Base-by-base conservation (phyloP, 495 filamentous ascomycete genomes). In the Daldinia childiae region DNA sequence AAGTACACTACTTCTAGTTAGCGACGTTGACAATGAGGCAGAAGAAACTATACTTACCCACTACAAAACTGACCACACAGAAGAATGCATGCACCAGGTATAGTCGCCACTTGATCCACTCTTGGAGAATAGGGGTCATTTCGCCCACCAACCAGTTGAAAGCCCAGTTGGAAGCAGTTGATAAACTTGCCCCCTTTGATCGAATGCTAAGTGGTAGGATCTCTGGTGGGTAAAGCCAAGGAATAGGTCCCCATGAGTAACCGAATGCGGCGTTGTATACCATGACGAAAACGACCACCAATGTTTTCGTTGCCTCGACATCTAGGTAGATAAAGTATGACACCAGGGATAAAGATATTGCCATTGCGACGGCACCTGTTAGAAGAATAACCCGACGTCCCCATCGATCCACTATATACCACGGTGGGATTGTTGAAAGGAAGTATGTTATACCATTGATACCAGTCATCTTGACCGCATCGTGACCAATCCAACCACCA, bases 251-350 rank as follows among this genome's bases (percentile, higher is more conserved):
- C 96, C 96, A 99, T n/a, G 95, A 98, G 64, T 94, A 95, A 30
- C 95, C 95, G 76, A 99, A 99, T 17, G 96, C 91, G 14, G 95
- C 95, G 77, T 99, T 99, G 82, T 99, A 99, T 54, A 97, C 91
- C 90, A 99, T 97, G 67, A 99, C 95, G 77, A 97, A 93, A 21
- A 97, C 79, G 52, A 98, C 96, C 12, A 97, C 96, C 73, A 97
- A 81, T 4, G 84, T 90, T 7, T 91, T 92, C 11, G 96, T 98
- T 41, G 85, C 84, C 4, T 77, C 71, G 50, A 97, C 86, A 64
- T 97, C 90, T 64, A 98, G 90, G 80, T 90, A 95, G 73, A 98
- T 92, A 80, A 97, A 98, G 81, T 98, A 98, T 2, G 95, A 97
- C 55, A 99, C 97, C 34, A 90, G 76, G 14, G 94, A 94, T n/a